A percentile compares a stretch with the other conserved stretches of the same genome.
Conservation (phyloP, 164 flowering plant genomes). For the Euptelea pleiosperma region DNA sequence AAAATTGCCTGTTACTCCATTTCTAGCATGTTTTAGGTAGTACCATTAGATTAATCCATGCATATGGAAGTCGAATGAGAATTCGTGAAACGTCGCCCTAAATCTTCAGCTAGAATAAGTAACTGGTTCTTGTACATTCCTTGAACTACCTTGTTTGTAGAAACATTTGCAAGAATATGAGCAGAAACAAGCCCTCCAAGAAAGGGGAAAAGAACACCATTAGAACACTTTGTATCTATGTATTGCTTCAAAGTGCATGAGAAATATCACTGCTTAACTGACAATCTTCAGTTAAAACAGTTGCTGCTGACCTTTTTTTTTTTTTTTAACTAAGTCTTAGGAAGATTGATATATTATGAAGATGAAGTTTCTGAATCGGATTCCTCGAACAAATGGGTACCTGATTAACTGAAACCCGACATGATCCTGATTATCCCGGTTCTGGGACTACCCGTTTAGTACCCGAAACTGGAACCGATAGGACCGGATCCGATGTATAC, state of each 20-base stretch:
- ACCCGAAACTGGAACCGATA: too few relatives aligned
- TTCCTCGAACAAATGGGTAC: too few relatives aligned
- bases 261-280: constrained; percentile 5
- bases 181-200: constrained; percentile 99
- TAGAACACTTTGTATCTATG: constrained; percentile 16
- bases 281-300: too few relatives aligned
- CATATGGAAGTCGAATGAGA: constrained; percentile 95
- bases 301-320: too few relatives aligned
- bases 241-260: constrained; percentile 1
- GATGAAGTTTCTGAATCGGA: too few relatives aligned
- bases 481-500: too few relatives aligned
- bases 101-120: constrained; percentile 78
- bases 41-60: constrained; percentile 98
- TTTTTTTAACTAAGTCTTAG: too few relatives aligned
- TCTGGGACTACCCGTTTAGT: too few relatives aligned
- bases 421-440: too few relatives aligned
- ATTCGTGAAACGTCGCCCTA: constrained; percentile 81
- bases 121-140: constrained; percentile 74
- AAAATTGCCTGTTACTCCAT: too few relatives aligned
- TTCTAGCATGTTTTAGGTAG: constrained; percentile 12
- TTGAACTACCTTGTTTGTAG: constrained; percentile 63
- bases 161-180: constrained; percentile 97
- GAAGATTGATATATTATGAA: too few relatives aligned
- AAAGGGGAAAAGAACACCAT: constrained; percentile 28
- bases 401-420: too few relatives aligned